phyloP scores from a whole-genome alignment of 768 basidiomycete genomes.

The Rhodosporidiobolus odoratus region DNA sequence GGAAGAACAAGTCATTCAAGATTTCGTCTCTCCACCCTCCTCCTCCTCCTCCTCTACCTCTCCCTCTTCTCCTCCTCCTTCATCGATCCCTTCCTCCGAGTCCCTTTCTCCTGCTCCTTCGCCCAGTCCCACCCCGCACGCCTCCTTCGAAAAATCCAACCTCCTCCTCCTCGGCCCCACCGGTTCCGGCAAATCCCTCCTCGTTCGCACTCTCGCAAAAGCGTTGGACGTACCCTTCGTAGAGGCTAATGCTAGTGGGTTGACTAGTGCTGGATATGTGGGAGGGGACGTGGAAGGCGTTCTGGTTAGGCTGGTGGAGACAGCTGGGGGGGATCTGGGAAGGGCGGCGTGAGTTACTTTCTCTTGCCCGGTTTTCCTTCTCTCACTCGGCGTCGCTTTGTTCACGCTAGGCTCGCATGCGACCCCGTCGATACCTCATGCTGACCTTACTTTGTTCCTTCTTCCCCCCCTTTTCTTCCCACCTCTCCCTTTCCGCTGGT shows the following conservation, averaged over 20 bases:
- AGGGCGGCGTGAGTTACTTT: conserved; percentile 59
- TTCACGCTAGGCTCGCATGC: neutral
- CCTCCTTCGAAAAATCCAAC: conserved; percentile 75
- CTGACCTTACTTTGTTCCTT: neutral
- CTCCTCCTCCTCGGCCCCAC: conserved; percentile 66
- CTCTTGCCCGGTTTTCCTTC: conserved; percentile 41
- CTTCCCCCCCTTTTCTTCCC: conserved; percentile 38
- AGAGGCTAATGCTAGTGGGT: conserved; percentile 83
- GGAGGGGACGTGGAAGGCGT: conserved; percentile 95
- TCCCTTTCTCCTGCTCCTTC: neutral
- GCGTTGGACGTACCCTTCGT: conserved; percentile 92
- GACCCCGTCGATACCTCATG: neutral
- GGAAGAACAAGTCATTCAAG: no score
- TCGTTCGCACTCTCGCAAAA: conserved; percentile 84
- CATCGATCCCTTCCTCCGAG: neutral
- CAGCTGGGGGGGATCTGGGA: conserved; percentile 78
- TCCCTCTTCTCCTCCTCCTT: neutral
- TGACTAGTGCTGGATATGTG: conserved; percentile 75
- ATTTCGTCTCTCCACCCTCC: neutral
- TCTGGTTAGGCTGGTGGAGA: conserved; percentile 78
- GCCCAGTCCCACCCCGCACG: neutral
- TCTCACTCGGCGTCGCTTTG: no score
- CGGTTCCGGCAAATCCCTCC: conserved; percentile 51
- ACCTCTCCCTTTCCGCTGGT: no score
- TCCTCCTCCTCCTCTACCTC: neutral